A percentile compares a stretch with the other conserved stretches of the same genome.
phyloP scores from a whole-genome alignment of 2,329 filamentous ascomycete species.

The Cordyceps tenuipes region DNA sequence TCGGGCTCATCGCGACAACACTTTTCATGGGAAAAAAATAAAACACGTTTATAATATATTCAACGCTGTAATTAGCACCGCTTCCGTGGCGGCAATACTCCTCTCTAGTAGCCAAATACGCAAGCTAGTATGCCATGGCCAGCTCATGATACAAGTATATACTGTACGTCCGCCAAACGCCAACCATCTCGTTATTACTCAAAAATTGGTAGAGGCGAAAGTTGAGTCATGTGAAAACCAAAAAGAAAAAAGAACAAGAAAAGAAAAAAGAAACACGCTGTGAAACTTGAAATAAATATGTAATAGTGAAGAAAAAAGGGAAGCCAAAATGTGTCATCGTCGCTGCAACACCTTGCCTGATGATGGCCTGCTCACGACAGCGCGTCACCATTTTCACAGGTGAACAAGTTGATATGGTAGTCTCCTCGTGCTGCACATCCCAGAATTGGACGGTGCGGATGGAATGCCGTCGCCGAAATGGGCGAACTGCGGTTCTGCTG shows the following conservation, averaged over 20 bases:
- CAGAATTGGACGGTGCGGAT: constrained; percentile 87
- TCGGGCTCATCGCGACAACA: background rate
- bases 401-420: constrained; percentile 83
- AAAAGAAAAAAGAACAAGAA: background rate
- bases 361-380: background rate
- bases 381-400: constrained; percentile 47
- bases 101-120: background rate
- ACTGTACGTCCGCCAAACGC: background rate
- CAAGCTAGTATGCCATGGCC: background rate
- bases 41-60: background rate
- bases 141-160: background rate
- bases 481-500: constrained; percentile 72
- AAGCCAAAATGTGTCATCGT: background rate
- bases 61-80: constrained; percentile 7
- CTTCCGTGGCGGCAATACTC: background rate
- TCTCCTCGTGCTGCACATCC: constrained; percentile 81
- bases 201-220: background rate
- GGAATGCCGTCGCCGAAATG: constrained; percentile 85
- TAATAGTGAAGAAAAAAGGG: background rate
- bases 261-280: background rate
- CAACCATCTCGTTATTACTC: constrained; percentile 8
- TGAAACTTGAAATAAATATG: background rate
- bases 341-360: background rate
- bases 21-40: background rate
- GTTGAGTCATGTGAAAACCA: background rate